Base-by-base conservation (phyloP, 2,329 filamentous ascomycete genomes). In the Xylaria sp. region DNA sequence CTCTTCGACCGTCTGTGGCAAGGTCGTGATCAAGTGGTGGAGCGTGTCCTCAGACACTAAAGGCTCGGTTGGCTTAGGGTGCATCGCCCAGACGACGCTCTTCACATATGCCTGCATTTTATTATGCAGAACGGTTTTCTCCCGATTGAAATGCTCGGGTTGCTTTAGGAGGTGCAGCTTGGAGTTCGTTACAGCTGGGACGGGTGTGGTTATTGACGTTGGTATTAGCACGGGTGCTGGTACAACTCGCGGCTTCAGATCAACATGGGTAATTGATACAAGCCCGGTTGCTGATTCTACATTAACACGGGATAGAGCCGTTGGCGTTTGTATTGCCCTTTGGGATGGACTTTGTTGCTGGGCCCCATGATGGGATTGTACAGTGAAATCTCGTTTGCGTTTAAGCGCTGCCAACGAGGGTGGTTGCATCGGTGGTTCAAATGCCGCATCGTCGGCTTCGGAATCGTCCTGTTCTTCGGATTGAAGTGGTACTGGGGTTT, bases 101-200 rank as follows among this genome's bases (percentile, higher is more conserved):
- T 65, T 65, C 7, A 60, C 25, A 25, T 69, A 69, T 4, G 67
- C 67, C 15, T 65, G 54, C 5, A 69, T 27, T 45, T 67, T 69
- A 15, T 62, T 67, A 20, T 57, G 61, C 10, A 67, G 36, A 5
- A 63, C 39, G 27, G 31, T 50, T 11, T 22, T 55, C n/a, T 47
- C 64, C 25, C 5, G 22, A 6, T 31, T 38, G 2, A 31, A 10
- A 38, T 3, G 11, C 5, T 17, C 29, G n/a, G 17, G 20, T 20
- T 45, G 10, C 31, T 13, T 25, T 36, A 50, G 22, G n/a, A 31
- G 13, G 11, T 42, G 22, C 31, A 36, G 9, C 36, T 22, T 38
- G 4, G 20, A 15, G 25, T 27, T 45, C 6, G 27, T 53, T 5
- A 27, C 22, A 20, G 44, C 22, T 13, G 20, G 27, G 1, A 5